These are phyloP conservation scores for Russula sp. DNA, from an alignment of 768 basidiomycete species.

Conservation along the genomic window DNA sequence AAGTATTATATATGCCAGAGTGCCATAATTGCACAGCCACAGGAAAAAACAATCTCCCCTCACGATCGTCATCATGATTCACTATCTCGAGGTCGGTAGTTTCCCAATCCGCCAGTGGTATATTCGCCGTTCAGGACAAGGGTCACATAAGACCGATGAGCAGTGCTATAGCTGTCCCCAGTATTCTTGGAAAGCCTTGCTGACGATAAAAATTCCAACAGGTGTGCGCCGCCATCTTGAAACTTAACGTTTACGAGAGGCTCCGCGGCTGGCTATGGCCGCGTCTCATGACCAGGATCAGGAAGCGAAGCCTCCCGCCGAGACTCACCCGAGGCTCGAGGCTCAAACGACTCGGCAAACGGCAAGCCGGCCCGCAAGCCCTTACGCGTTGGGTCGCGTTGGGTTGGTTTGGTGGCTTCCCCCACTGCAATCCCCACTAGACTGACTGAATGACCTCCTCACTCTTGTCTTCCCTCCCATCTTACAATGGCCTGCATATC, in stretches of 20 bases:
- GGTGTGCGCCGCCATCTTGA: background rate
- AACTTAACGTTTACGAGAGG: background rate
- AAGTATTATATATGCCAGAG: background rate
- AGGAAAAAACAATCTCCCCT: background rate
- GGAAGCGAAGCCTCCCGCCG: background rate
- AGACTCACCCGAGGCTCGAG: too few relatives aligned
- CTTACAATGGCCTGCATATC: conserved; percentile 43
- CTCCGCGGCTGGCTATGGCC: background rate
- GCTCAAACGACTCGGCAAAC: background rate
- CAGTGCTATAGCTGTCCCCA: background rate
- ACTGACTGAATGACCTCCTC: background rate
- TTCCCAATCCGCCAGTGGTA: background rate
- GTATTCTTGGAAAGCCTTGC: background rate
- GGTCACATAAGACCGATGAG: background rate
- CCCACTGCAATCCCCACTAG: too few relatives aligned
- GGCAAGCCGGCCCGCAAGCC: background rate
- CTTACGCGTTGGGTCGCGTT: background rate
- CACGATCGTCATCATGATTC: background rate
- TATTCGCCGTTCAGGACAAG: background rate
- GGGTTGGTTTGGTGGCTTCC: too few relatives aligned
- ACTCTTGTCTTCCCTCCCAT: conserved; percentile 33
- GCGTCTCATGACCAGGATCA: background rate
- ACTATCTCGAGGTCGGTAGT: background rate
- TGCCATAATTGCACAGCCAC: background rate
- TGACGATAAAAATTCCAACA: background rate